A percentile compares a stretch with the other conserved stretches of the same genome.
Evolutionary conservation across 1,284 basidiomycete species (phyloP).

Genomic region (Apiotrichum sp.): DNA sequence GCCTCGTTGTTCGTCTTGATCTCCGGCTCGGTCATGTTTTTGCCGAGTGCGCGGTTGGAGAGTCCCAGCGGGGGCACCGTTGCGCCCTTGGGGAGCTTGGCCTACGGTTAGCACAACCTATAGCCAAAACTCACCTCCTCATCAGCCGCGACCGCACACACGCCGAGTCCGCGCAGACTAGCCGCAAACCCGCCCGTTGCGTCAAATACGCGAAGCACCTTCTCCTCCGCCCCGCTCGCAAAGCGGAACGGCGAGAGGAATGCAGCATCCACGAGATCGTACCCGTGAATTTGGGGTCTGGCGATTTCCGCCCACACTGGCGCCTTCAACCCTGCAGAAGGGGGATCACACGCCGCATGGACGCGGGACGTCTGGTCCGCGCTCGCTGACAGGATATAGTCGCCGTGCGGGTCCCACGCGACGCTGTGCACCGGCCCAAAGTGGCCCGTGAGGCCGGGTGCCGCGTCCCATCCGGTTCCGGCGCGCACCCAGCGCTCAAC

Average conservation of each 20-base stretch:
- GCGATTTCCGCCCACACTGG: slow-evolving; percentile 74
- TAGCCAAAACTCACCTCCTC: slow-evolving; percentile 8
- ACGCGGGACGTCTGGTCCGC: slow-evolving; percentile 84
- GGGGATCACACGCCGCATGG: slow-evolving; percentile 55
- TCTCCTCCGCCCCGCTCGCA: slow-evolving; percentile 84
- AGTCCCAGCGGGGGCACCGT: slow-evolving; percentile 69
- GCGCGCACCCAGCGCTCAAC: slow-evolving; percentile 69
- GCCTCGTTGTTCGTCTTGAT: slow-evolving; percentile 32
- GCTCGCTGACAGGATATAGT: slow-evolving; percentile 76
- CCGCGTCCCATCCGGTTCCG: slow-evolving; percentile 62
- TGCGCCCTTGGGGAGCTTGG: slow-evolving; percentile 51
- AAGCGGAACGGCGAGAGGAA: slow-evolving; percentile 72
- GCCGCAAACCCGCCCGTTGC: slow-evolving; percentile 72
- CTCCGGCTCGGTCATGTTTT: slow-evolving; percentile 42
- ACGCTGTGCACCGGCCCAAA: slow-evolving; percentile 68
- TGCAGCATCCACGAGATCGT: slow-evolving; percentile 74
- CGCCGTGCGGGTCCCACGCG: slow-evolving; percentile 74
- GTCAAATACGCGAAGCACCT: slow-evolving; percentile 83
- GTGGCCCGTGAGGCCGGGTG: slow-evolving; percentile 74
- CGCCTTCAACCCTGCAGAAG: slow-evolving; percentile 8
- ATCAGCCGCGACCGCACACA: slow-evolving; percentile 15
- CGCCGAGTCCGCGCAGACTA: slow-evolving; percentile 51
- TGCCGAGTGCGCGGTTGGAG: slow-evolving; percentile 70
- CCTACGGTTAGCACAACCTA: slow-evolving; percentile 1
- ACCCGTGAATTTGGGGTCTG: slow-evolving; percentile 89